Base-by-base conservation (phyloP, 2,329 filamentous ascomycete genomes). In the Corynespora cassiicola region DNA sequence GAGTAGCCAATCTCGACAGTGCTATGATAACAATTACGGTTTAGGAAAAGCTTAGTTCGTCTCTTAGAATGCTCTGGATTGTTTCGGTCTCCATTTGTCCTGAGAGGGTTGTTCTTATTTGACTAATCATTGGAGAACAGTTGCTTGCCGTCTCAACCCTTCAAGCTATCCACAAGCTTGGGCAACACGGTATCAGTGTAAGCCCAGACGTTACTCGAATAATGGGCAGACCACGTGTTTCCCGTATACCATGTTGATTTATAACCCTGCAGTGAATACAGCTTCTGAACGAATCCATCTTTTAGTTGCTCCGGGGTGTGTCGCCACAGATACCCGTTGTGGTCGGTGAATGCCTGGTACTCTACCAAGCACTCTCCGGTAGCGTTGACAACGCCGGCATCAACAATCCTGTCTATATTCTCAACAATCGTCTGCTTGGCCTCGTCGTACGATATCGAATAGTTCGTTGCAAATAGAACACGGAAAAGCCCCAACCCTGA, bases 131-230 rank as follows among this genome's bases (percentile, higher is more conserved):
- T n/a, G n/a, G n/a, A n/a, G n/a, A n/a, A n/a, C n/a, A n/a, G n/a
- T n/a, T n/a, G n/a, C n/a, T n/a, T n/a, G n/a, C n/a, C n/a, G n/a
- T n/a, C n/a, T n/a, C n/a, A n/a, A n/a, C n/a, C n/a, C n/a, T n/a
- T n/a, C n/a, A n/a, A n/a, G n/a, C n/a, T n/a, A n/a, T 25, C 28
- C 24, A 58, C 10, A 22, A 60, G 14, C 20, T 34, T 50, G 24
- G 36, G 23, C 27, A 57, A 33, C 2, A 56, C 42, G 1, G 42
- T 52, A 19, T 58, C 53, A 2, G 47, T 54, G 34, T 45, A 54
- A 4, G 40, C 38, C 55, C 55, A 61, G 23, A 56, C 32, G 5
- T 47, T 55, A 30, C 47, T 53, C 21, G 47, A 45, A 31, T 55
- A 58, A 14, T 49, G 40, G 18, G 40, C 47, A n/a, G 32, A 34